Evolutionary conservation across 2,329 filamentous ascomycete genomes (phyloP).

Genomic region (Fusarium buxicola): DNA sequence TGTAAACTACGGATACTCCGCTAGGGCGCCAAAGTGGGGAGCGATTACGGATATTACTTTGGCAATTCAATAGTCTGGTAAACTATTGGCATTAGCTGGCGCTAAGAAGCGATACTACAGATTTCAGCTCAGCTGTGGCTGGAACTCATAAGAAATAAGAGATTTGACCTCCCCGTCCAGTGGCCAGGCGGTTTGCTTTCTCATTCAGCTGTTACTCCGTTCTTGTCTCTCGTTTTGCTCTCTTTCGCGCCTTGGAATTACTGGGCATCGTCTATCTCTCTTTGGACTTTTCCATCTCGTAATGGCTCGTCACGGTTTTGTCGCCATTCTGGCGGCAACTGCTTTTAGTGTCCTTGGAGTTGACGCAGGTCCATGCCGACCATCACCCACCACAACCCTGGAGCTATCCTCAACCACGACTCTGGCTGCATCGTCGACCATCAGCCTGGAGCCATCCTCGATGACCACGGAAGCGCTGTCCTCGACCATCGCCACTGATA

Average conservation of each 20-base stretch:
- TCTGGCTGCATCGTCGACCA: neutral
- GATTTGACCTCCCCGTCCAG: neutral
- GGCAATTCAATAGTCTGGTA: no score
- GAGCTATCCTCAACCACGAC: neutral
- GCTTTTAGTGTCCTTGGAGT: neutral
- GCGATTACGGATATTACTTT: no score
- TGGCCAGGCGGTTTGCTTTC: neutral
- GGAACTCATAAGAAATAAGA: neutral
- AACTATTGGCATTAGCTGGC: conserved; percentile 4
- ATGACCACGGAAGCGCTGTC: neutral
- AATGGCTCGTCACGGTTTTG: conserved; percentile 13
- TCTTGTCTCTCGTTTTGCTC: neutral
- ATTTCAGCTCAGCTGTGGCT: neutral
- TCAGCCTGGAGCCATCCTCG: neutral
- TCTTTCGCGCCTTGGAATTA: neutral
- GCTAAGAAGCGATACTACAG: neutral
- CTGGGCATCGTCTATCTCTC: conserved; percentile 6
- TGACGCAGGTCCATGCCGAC: conserved; percentile 11
- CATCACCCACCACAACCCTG: neutral
- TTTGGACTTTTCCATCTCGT: neutral
- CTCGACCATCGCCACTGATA: neutral
- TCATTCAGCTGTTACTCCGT: neutral
- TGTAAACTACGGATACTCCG: no score
- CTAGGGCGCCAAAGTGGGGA: no score
- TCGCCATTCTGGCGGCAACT: conserved; percentile 4